phyloP scores from a whole-genome alignment of 2,329 filamentous ascomycete species.

The Penicillium griseofulvum region DNA sequence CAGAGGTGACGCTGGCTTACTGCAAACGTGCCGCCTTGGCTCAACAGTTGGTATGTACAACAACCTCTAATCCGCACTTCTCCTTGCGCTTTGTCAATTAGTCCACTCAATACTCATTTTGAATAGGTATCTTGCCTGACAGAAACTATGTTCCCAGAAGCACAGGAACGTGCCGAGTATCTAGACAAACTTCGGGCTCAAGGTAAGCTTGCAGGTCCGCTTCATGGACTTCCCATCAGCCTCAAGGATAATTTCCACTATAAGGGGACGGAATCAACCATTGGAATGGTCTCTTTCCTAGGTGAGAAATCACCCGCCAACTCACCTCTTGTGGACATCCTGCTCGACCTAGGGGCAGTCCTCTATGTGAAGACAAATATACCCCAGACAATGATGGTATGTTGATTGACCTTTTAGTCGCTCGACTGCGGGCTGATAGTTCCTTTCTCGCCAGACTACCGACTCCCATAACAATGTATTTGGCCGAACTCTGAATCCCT shows the following conservation, averaged over 20 bases:
- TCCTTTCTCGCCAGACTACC: conserved; percentile 18
- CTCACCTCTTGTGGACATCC: conserved; percentile 21
- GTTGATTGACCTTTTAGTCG: conserved; percentile 22
- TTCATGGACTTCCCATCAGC: conserved; percentile 33
- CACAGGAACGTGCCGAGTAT: conserved; percentile 24
- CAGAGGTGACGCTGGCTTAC: conserved; percentile 51
- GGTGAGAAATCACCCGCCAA: conserved; percentile 13
- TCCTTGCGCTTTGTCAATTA: no score
- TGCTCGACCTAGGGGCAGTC: conserved; percentile 36
- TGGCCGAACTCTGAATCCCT: conserved; percentile 43
- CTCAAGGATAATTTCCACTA: conserved; percentile 38
- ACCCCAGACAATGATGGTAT: conserved; percentile 58
- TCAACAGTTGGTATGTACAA: conserved; percentile 31
- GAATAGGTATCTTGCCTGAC: conserved; percentile 28
- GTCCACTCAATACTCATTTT: not conserved
- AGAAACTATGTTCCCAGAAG: conserved; percentile 29
- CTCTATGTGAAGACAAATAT: conserved; percentile 52
- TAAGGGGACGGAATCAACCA: conserved; percentile 18
- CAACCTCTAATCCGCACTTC: not conserved
- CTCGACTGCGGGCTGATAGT: not conserved
- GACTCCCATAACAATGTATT: conserved; percentile 46
- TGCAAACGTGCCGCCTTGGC: conserved; percentile 35
- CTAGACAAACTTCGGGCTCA: conserved; percentile 25
- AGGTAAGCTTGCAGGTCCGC: conserved; percentile 27
- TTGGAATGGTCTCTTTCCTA: conserved; percentile 18